These are phyloP conservation scores for Aspergillus pseudotamarii DNA, from an alignment of 2,329 filamentous ascomycete genomes.

Conservation along the genomic window DNA sequence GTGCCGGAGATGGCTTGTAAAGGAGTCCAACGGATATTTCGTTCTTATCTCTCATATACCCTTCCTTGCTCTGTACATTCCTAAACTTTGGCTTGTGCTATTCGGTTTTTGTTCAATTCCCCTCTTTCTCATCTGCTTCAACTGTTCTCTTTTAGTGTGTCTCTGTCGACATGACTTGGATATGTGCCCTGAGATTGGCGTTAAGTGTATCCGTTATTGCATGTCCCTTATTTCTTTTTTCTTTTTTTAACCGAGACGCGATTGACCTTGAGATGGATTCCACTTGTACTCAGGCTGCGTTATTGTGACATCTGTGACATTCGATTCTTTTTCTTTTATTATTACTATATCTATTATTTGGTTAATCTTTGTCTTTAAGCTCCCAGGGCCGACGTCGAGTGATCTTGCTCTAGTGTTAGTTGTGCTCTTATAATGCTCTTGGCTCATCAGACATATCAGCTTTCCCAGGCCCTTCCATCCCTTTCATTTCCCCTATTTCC, in stretches of 20 bases:
- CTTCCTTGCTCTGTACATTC: slow-evolving; percentile 42
- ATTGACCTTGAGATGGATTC: slow-evolving; percentile 18
- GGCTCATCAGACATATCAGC: slow-evolving; percentile 14
- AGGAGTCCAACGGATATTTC: slow-evolving; percentile 37
- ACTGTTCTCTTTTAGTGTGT: slow-evolving; percentile 18
- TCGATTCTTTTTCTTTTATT: slow-evolving; percentile 30
- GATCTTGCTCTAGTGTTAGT: slow-evolving; percentile 19
- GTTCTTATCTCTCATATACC: slow-evolving; percentile 41
- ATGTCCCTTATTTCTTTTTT: slow-evolving; percentile 27
- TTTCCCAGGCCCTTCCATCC: slow-evolving; percentile 24
- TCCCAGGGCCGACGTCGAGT: slow-evolving; percentile 11
- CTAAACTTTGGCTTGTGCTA: slow-evolving; percentile 23
- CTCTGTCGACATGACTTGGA: slow-evolving; percentile 30
- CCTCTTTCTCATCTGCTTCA: slow-evolving; percentile 18
- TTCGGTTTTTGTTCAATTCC: slow-evolving; percentile 25
- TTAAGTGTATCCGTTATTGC: slow-evolving; percentile 38
- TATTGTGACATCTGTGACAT: slow-evolving; percentile 27
- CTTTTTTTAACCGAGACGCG: slow-evolving; percentile 16
- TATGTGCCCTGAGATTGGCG: slow-evolving; percentile 38
- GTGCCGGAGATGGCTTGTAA: slow-evolving; percentile 42
- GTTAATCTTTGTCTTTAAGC: slow-evolving; percentile 20
- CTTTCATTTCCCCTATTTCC: slow-evolving; percentile 14
- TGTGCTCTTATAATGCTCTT: slow-evolving; percentile 18
- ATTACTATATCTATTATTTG: slow-evolving; percentile 30
- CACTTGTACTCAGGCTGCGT: slow-evolving; percentile 19